Evolutionary conservation across 768 basidiomycete species (phyloP).

Genomic region (Lepiota venenata): DNA sequence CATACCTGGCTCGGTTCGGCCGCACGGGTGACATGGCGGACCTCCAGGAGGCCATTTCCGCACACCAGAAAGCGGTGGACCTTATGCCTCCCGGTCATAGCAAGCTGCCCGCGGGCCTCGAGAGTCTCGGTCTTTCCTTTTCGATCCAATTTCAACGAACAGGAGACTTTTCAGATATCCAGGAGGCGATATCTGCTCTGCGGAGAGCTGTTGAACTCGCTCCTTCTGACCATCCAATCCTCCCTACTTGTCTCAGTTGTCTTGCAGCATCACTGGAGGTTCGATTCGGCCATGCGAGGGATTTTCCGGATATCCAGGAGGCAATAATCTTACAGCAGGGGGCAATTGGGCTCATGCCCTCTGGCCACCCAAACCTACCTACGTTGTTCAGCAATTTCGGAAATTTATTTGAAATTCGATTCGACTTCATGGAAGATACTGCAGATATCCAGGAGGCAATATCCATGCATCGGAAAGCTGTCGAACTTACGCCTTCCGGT

Average conservation of each 20-base stretch:
- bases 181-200: conserved; percentile 14
- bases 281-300: conserved; percentile 21
- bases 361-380: conserved; percentile 15
- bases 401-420: conserved; percentile 14
- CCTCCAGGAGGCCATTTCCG: conserved; percentile 16
- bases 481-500: neutral
- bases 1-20: conserved; percentile 19
- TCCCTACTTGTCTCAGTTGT: conserved; percentile 7
- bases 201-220: conserved; percentile 14
- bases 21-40: conserved; percentile 20
- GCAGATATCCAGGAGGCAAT: conserved; percentile 13
- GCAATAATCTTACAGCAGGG: conserved; percentile 13
- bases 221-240: neutral
- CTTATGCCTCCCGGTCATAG: neutral
- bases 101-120: neutral
- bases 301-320: conserved; percentile 23
- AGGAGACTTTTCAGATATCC: conserved; percentile 20
- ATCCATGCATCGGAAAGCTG: conserved; percentile 8
- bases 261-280: conserved; percentile 19
- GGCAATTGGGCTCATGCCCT: conserved; percentile 14
- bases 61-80: neutral
- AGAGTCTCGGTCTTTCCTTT: conserved; percentile 13
- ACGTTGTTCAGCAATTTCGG: conserved; percentile 13
- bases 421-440: conserved; percentile 5
- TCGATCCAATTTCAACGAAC: conserved; percentile 19